phyloP scores from a whole-genome alignment of 148 eudicot genomes.

The Camellia japonica region DNA sequence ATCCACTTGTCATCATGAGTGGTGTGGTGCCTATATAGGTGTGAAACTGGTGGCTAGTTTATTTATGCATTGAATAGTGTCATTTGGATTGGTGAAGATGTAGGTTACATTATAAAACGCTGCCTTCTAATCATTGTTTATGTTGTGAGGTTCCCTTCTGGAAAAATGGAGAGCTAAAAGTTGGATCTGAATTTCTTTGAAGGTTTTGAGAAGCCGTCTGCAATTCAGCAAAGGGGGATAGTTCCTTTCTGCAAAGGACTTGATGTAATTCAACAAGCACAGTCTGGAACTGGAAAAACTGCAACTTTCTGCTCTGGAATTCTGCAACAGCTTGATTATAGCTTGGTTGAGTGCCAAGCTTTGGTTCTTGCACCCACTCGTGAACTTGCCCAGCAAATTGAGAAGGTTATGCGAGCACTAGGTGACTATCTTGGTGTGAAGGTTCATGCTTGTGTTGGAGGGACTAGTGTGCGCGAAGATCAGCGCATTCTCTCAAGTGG shows the following conservation, averaged over 20 bases:
- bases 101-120: not conserved
- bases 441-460: conserved; percentile 89
- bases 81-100: not conserved
- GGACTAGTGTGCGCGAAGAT: conserved; percentile 78
- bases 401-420: conserved; percentile 62
- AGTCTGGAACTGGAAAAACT: conserved; percentile 65
- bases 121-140: not conserved
- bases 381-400: conserved; percentile 62
- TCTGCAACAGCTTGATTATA: conserved; percentile 52
- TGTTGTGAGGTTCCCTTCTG: not conserved
- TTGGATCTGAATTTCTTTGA: conserved; percentile 11
- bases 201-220: conserved; percentile 73
- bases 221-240: conserved; percentile 64
- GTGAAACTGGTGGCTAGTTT: not conserved
- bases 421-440: conserved; percentile 75
- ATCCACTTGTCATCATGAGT: not conserved
- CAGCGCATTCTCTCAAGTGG: conserved; percentile 66
- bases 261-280: conserved; percentile 66
- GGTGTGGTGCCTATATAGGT: not conserved
- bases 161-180: not conserved
- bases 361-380: conserved; percentile 61
- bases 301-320: conserved; percentile 72
- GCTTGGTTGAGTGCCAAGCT: conserved; percentile 50
- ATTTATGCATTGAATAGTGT: not conserved
- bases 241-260: conserved; percentile 61